A percentile compares a stretch with the other conserved stretches of the same genome.
phyloP scores from a whole-genome alignment of 2,329 filamentous ascomycete genomes.

The Teratosphaeria viscida region DNA sequence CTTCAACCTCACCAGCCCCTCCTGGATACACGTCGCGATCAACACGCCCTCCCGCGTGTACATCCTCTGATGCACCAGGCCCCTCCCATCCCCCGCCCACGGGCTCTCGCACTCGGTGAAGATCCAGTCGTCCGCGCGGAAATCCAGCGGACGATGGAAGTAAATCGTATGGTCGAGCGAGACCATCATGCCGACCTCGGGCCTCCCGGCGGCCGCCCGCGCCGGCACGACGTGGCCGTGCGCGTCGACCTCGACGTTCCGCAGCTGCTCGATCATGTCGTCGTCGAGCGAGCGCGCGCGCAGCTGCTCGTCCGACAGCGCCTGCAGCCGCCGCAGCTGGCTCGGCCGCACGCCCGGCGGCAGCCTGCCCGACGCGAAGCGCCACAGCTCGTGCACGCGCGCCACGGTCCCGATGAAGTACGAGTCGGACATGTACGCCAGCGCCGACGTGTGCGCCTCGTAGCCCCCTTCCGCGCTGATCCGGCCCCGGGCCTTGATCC shows the following conservation, averaged over 20 bases:
- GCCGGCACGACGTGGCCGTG: slow-evolving; percentile 34
- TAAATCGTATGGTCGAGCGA: slow-evolving; percentile 61
- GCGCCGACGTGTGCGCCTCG: slow-evolving; percentile 70
- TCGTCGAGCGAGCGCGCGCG: slow-evolving; percentile 35
- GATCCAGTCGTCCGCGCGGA: slow-evolving; percentile 59
- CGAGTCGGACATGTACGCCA: slow-evolving; percentile 87
- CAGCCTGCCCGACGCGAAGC: slow-evolving; percentile 36
- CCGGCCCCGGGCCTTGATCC: slow-evolving; percentile 63
- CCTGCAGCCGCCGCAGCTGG: slow-evolving; percentile 34
- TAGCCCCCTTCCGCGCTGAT: slow-evolving; percentile 66
- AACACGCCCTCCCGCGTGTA: slow-evolving; percentile 60
- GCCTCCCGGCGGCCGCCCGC: slow-evolving; percentile 23
- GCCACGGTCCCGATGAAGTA: slow-evolving; percentile 88
- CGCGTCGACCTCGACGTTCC: slow-evolving; percentile 27
- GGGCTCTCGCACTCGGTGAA: slow-evolving; percentile 69
- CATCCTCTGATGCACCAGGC: slow-evolving; percentile 65
- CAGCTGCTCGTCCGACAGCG: slow-evolving; percentile 34
- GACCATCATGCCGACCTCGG: slow-evolving; percentile 73
- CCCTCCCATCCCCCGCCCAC: slow-evolving; percentile 69
- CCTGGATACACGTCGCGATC: slow-evolving; percentile 70
- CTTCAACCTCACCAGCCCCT: slow-evolving; percentile 29
- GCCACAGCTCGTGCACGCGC: slow-evolving; percentile 69
- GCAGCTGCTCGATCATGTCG: slow-evolving; percentile 43
- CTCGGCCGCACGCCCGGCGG: slow-evolving; percentile 26
- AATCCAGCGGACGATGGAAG: slow-evolving; percentile 42